These are phyloP conservation scores for Parachaetomium inaequale DNA, from an alignment of 495 filamentous ascomycete genomes.

Conservation along the genomic window DNA sequence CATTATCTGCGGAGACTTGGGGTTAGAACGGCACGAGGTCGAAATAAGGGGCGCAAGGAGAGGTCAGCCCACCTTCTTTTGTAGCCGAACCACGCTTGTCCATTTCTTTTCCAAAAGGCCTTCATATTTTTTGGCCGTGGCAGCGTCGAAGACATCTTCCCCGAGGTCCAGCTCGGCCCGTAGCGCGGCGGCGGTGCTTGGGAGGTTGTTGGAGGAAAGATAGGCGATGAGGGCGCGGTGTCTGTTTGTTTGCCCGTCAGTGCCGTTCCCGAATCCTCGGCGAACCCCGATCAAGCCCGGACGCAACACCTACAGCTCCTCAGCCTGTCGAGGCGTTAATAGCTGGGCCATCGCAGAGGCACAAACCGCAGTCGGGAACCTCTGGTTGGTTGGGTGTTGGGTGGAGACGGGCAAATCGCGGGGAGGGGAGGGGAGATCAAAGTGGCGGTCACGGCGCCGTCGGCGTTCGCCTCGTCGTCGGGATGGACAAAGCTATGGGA, in stretches of 20 bases:
- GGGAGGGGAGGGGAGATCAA: constrained; percentile 12
- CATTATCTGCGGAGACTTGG: constrained; percentile 64
- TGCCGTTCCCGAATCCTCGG: not conserved
- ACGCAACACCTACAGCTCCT: constrained; percentile 68
- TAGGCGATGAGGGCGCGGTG: constrained; percentile 92
- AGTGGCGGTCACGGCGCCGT: constrained; percentile 15
- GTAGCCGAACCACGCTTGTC: constrained; percentile 85
- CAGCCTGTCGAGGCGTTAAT: constrained; percentile 75
- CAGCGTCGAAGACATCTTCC: constrained; percentile 66
- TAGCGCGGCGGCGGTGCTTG: constrained; percentile 62
- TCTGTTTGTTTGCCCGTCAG: constrained; percentile 48
- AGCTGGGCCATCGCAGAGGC: constrained; percentile 64
- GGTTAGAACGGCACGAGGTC: constrained; percentile 9
- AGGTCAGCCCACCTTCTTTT: constrained; percentile 68
- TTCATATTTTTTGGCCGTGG: constrained; percentile 83
- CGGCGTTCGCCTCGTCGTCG: not conserved
- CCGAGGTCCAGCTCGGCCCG: constrained; percentile 62
- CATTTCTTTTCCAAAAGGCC: constrained; percentile 91
- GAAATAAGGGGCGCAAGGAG: not conserved
- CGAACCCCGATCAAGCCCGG: not conserved
- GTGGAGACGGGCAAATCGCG: constrained; percentile 16
- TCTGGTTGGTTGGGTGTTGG: constrained; percentile 9
- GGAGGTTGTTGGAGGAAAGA: constrained; percentile 66
- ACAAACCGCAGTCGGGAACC: constrained; percentile 2
- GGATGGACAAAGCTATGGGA: not conserved